A percentile compares a stretch with the other conserved stretches of the same genome.
Conservation (phyloP, 2,329 filamentous ascomycete genomes). For the Xylaria sp. region DNA sequence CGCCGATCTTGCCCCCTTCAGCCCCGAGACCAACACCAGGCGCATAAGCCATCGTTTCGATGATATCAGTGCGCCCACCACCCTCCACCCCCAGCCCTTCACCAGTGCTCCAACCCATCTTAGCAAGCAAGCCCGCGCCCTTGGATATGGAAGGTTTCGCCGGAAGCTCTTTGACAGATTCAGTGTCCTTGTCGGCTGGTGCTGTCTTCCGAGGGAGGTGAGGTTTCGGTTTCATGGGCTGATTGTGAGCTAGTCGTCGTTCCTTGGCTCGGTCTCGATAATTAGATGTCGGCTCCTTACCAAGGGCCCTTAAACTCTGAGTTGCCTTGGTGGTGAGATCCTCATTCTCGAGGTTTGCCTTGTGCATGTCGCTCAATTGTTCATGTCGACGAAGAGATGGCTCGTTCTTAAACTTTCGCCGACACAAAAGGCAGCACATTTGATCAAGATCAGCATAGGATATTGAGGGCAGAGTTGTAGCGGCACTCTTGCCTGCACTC, state of each 20-base stretch:
- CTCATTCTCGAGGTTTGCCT: conserved; percentile 49
- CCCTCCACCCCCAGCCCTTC: conserved; percentile 72
- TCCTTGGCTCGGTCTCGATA: conserved; percentile 77
- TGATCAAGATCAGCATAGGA: conserved; percentile 70
- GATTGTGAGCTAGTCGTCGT: conserved; percentile 70
- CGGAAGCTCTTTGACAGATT: conserved; percentile 52
- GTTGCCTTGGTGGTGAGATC: conserved; percentile 48
- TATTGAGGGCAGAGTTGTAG: conserved; percentile 53
- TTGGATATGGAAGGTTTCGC: conserved; percentile 63
- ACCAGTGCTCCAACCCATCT: conserved; percentile 78
- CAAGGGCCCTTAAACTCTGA: conserved; percentile 49
- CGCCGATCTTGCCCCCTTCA: conserved; percentile 74
- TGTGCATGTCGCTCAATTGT: conserved; percentile 58
- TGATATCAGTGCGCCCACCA: conserved; percentile 70
- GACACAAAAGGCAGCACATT: conserved; percentile 57
- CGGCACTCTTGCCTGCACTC: conserved; percentile 34
- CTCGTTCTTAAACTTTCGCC: conserved; percentile 55
- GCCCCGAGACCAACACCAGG: conserved; percentile 77
- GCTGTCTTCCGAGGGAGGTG: conserved; percentile 46
- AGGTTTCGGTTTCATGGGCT: conserved; percentile 64
- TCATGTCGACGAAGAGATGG: conserved; percentile 58
- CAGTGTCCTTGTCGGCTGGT: conserved; percentile 51
- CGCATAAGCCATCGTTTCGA: conserved; percentile 72
- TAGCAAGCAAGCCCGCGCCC: conserved; percentile 74
- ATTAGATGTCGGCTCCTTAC: conserved; percentile 51